Percentiles rank a stretch among this genome's conserved stretches.
These are phyloP conservation scores for Arthrinium puccinioides DNA, from an alignment of 2,329 filamentous ascomycete genomes.

Conservation along the genomic window DNA sequence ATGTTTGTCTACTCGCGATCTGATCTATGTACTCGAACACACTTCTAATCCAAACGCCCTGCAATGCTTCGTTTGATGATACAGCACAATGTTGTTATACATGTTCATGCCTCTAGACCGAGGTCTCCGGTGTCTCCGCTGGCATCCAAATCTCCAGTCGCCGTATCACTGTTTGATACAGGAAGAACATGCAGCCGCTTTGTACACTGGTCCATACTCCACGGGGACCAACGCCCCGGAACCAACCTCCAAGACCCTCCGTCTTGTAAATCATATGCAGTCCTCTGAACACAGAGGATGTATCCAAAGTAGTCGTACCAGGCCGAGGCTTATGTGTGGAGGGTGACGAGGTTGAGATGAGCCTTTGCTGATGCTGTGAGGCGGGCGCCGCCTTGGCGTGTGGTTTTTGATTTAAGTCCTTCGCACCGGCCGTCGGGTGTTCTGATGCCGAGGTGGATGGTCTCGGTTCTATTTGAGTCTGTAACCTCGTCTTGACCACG, in stretches of 20 bases:
- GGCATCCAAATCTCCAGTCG: conserved; percentile 55
- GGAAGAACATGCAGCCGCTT: conserved; percentile 90
- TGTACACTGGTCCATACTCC: conserved; percentile 97
- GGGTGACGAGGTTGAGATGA: conserved; percentile 84
- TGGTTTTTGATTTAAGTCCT: conserved; percentile 13
- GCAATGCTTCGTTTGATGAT: conserved; percentile 19
- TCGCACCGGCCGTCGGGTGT: conserved; percentile 11
- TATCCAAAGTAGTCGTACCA: conserved; percentile 74
- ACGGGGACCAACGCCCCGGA: conserved; percentile 86
- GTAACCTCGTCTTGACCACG: conserved; percentile 87
- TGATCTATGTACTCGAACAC: conserved; percentile 11
- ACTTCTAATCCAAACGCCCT: conserved; percentile 18
- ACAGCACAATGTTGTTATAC: conserved; percentile 13
- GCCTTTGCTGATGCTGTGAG: conserved; percentile 50
- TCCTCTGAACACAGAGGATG: conserved; percentile 81
- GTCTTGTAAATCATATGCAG: conserved; percentile 81
- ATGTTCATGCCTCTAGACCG: conserved; percentile 10
- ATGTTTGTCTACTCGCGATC: conserved; percentile 12
- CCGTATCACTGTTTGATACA: conserved; percentile 83
- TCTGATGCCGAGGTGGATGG: conserved; percentile 19
- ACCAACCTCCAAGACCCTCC: conserved; percentile 85
- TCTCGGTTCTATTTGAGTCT: conserved; percentile 68
- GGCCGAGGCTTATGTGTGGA: conserved; percentile 76
- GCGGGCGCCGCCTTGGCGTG: conserved; percentile 20
- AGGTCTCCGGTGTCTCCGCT: conserved; percentile 20